Conservation (phyloP, 257 asterid genomes). For the Oldenlandia corymbosa region DNA sequence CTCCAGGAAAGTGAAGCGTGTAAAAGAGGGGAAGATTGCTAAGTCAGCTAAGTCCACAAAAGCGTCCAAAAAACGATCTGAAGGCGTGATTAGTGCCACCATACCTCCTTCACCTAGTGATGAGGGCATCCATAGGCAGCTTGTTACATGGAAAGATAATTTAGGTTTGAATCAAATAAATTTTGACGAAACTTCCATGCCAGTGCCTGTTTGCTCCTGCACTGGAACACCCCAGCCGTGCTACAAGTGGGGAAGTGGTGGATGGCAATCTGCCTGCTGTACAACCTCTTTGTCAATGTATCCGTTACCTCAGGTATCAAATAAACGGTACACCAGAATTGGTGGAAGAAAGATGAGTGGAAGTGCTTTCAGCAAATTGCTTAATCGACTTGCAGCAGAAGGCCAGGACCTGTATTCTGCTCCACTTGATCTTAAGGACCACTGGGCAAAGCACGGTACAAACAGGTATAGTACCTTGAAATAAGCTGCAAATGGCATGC, state of each 20-base stretch:
- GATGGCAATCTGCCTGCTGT: constrained; percentile 96
- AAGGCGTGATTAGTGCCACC: constrained; percentile 39
- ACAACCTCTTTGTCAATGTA: constrained; percentile 81
- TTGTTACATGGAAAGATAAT: constrained; percentile 67
- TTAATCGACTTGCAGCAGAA: constrained; percentile 67
- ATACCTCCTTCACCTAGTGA: constrained; percentile 32
- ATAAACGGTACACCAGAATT: constrained; percentile 71
- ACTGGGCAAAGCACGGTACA: constrained; percentile 91
- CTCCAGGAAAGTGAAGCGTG: constrained; percentile 50
- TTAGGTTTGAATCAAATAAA: constrained; percentile 67
- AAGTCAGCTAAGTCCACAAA: constrained; percentile 43
- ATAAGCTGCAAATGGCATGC: constrained; percentile 25
- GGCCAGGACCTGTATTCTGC: constrained; percentile 58
- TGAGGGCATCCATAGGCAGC: constrained; percentile 52
- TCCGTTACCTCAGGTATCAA: constrained; percentile 77
- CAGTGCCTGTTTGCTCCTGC: constrained; percentile 85
- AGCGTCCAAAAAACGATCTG: constrained; percentile 45
- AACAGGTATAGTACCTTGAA: constrained; percentile 78
- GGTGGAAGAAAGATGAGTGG: constrained; percentile 96
- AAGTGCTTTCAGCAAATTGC: constrained; percentile 70
- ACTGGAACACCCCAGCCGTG: constrained; percentile 92
- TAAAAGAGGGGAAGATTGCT: constrained; percentile 39
- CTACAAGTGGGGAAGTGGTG: constrained; percentile 92
- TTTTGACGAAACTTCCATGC: constrained; percentile 83
- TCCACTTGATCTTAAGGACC: constrained; percentile 80